A percentile compares a stretch with the other conserved stretches of the same genome.
These are phyloP conservation scores for Hansenula lynferdii DNA, from an alignment of 1,139 yeast genomes.

Conservation along the genomic window DNA sequence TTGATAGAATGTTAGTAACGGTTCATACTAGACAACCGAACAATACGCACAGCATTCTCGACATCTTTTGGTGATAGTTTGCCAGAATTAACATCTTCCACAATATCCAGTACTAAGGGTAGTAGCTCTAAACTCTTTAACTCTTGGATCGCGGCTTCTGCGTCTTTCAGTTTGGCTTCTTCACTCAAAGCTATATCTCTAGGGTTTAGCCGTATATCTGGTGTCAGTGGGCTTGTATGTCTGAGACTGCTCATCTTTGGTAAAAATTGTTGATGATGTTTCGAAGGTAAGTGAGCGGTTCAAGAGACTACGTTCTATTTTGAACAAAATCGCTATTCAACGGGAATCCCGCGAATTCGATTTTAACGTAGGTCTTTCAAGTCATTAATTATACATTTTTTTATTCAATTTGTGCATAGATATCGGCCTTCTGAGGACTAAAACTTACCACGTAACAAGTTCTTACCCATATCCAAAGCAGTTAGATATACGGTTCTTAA, in stretches of 20 bases:
- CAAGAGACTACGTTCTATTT: no score
- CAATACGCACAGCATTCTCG: slow-evolving; percentile 18
- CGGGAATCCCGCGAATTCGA: no score
- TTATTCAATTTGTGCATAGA: no score
- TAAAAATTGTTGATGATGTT: no score
- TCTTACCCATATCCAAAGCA: slow-evolving; percentile 69
- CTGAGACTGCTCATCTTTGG: not conserved
- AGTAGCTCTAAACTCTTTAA: slow-evolving; percentile 16
- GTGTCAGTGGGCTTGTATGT: slow-evolving; percentile 1
- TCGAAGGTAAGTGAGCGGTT: no score
- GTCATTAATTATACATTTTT: no score
- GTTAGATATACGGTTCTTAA: slow-evolving; percentile 67
- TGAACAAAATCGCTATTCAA: no score
- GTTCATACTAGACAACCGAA: no score
- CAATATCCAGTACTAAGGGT: slow-evolving; percentile 21
- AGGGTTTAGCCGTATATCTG: slow-evolving; percentile 1
- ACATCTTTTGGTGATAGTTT: slow-evolving; percentile 20
- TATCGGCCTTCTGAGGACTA: no score
- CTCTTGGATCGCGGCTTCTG: slow-evolving; percentile 10
- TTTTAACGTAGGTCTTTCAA: no score
- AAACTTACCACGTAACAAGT: slow-evolving; percentile 65
- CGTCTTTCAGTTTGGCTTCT: slow-evolving; percentile 1
- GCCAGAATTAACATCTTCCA: slow-evolving; percentile 20
- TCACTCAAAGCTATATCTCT: not conserved
- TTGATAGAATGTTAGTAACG: slow-evolving; percentile 2